phyloP scores from a whole-genome alignment of 805 yeast genomes.

The Kodamaea fukazawae region DNA sequence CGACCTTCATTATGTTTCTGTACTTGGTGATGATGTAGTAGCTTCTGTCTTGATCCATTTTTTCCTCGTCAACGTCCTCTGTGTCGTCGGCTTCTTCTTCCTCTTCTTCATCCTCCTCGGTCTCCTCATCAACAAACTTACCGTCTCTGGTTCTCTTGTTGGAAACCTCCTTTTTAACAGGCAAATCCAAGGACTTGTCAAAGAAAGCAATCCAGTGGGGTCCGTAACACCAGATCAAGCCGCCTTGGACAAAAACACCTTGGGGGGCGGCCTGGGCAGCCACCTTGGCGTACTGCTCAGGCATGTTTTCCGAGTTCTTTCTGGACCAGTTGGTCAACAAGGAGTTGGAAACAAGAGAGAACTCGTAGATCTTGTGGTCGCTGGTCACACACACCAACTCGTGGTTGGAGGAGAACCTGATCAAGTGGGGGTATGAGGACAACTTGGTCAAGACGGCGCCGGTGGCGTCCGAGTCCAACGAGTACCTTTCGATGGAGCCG shows the following conservation, averaged over 20 bases:
- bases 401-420: slow-evolving; percentile 50
- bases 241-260: slow-evolving; percentile 59
- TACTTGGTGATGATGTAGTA: slow-evolving; percentile 79
- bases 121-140: slow-evolving; percentile 30
- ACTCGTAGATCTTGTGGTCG: slow-evolving; percentile 74
- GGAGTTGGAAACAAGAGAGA: slow-evolving; percentile 35
- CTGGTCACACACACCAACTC: slow-evolving; percentile 65
- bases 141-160: slow-evolving; percentile 47
- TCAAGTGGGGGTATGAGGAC: slow-evolving; percentile 56
- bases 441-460: slow-evolving; percentile 51
- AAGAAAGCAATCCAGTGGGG: slow-evolving; percentile 76
- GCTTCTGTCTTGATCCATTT: slow-evolving; percentile 30
- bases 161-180: slow-evolving; percentile 34
- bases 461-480: slow-evolving; percentile 24
- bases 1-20: slow-evolving; percentile 66
- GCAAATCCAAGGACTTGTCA: slow-evolving; percentile 59
- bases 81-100: slow-evolving; percentile 25
- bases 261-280: slow-evolving; percentile 62
- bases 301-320: slow-evolving; percentile 70
- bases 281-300: slow-evolving; percentile 51
- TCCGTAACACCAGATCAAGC: slow-evolving; percentile 83
- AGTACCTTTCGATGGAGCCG: slow-evolving; percentile 59
- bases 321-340: slow-evolving; percentile 76
- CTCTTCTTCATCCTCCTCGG: slow-evolving; percentile 26
- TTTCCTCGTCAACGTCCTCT: slow-evolving; percentile 12